Conservation (phyloP, 2,329 filamentous ascomycete species). For the Trichophyton simii region DNA sequence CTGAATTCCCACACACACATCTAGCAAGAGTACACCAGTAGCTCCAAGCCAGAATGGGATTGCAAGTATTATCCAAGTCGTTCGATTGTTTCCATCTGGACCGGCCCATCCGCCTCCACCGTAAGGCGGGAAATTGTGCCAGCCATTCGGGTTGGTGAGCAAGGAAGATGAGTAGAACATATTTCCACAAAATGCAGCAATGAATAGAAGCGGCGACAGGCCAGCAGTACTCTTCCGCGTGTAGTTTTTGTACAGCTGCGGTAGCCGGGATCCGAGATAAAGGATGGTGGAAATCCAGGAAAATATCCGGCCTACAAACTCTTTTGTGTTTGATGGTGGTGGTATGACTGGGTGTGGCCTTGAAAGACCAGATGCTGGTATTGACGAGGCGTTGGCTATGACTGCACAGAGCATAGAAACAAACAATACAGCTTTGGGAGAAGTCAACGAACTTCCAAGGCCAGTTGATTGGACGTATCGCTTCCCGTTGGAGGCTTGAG, state of each 20-base stretch:
- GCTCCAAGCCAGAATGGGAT: conserved; percentile 55
- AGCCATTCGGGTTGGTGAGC: conserved; percentile 51
- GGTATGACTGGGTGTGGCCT: conserved; percentile 9
- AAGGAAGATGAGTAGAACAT: conserved; percentile 54
- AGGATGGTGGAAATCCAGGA: conserved; percentile 46
- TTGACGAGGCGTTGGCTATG: conserved; percentile 30
- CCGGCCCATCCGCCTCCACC: conserved; percentile 50
- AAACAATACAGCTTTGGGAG: conserved; percentile 34
- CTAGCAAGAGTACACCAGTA: conserved; percentile 50
- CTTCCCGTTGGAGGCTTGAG: conserved; percentile 19
- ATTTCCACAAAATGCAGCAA: conserved; percentile 55
- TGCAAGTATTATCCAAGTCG: conserved; percentile 46
- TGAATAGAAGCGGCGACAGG: conserved; percentile 50
- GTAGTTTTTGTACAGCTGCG: conserved; percentile 56
- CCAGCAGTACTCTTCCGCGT: conserved; percentile 50
- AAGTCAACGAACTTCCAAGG: conserved; percentile 19
- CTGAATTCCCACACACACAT: conserved; percentile 50
- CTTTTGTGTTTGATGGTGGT: conserved; percentile 23
- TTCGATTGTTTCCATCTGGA: conserved; percentile 40
- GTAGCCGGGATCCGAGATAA: conserved; percentile 48
- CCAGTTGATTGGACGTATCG: conserved; percentile 19
- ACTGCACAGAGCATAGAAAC: conserved; percentile 35
- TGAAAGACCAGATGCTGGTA: conserved; percentile 19
- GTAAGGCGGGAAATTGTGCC: conserved; percentile 44
- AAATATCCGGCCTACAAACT: conserved; percentile 39